Base-by-base conservation (phyloP, 225 moss, liverwort and hornwort species). In the Asterella californica region DNA sequence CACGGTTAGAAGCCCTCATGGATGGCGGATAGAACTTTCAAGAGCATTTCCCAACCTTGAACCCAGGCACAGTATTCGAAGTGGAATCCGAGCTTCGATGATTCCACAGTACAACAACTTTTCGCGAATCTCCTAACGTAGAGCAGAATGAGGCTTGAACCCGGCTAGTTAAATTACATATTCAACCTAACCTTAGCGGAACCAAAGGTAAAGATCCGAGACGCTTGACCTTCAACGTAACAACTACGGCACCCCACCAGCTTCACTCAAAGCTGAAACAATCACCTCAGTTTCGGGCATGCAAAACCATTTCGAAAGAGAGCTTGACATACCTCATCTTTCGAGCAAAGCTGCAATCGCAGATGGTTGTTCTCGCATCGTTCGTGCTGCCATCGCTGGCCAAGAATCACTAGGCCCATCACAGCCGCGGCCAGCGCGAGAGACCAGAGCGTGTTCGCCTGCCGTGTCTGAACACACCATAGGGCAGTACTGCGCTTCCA, bases 351-450 rank as follows among this genome's bases (percentile, higher is more conserved):
- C 84, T 94, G 92, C 87, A 94, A 81, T 45, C 94, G 93, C 59
- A 97, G 94, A 85, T 93, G 94, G 80, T 93, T 86, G 70, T 97
- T 94, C 81, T 97, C 93, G 75, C 86, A 93, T 54, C 97, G 91
- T 83, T 97, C 94, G 70, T 92, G 90, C 83, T 97, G 97, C 97
- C 97, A 97, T 76, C 94, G 93, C 75, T 97, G 94, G 70, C 97
- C 97, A 62, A 97, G 90, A 80, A 97, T 94, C 65, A 93, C 91
- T 60, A 97, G 84, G 62, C 97, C 97, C 94, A 94, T 94, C 81
- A 97, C 94, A 63, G 97, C 93, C 0, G 94, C 97, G 63, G 97
- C 97, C 63, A 97, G 83, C 9, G 97, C 97, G 62, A 97, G 86
- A 69, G 94, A 94, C 94, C 97, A 97, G 48, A 93, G 85, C 55